These are phyloP conservation scores for Ceratobasidium sp. DNA, from an alignment of 1,284 basidiomycete species.

Conservation along the genomic window DNA sequence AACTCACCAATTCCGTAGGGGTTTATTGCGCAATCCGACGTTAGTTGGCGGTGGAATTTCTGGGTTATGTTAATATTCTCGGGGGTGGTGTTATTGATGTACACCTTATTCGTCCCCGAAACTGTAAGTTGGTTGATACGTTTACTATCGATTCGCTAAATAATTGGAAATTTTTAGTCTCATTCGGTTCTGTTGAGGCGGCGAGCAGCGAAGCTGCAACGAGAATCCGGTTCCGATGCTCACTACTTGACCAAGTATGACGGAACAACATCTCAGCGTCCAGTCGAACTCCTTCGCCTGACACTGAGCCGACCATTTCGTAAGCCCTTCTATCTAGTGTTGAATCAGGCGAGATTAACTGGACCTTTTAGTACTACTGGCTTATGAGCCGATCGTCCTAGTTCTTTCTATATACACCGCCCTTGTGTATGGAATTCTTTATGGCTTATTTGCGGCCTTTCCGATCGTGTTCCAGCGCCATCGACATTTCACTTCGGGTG, in stretches of 20 bases:
- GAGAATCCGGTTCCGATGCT: neutral
- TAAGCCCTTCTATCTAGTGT: slow-evolving; percentile 45
- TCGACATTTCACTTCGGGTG: slow-evolving; percentile 64
- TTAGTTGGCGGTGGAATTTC: slow-evolving; percentile 35
- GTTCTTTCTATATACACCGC: slow-evolving; percentile 70
- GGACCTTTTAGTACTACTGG: slow-evolving; percentile 59
- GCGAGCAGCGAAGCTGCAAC: slow-evolving; percentile 11
- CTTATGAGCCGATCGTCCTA: slow-evolving; percentile 72
- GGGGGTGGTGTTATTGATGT: slow-evolving; percentile 2
- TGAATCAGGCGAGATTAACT: neutral
- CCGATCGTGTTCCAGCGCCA: slow-evolving; percentile 69
- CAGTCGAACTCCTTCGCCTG: slow-evolving; percentile 51
- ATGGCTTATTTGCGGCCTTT: slow-evolving; percentile 64
- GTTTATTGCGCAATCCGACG: slow-evolving; percentile 19
- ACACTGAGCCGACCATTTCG: slow-evolving; percentile 68
- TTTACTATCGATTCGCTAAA: neutral
- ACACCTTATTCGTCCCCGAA: slow-evolving; percentile 26
- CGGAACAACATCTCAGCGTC: neutral
- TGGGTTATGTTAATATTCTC: slow-evolving; percentile 35
- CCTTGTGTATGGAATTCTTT: slow-evolving; percentile 67
- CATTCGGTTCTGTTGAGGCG: slow-evolving; percentile 13
- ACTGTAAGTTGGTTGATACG: slow-evolving; percentile 3
- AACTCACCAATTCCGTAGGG: slow-evolving; percentile 1
- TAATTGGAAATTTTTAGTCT: neutral
- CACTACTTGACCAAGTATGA: slow-evolving; percentile 17